A percentile compares a stretch with the other conserved stretches of the same genome.
Evolutionary conservation across 2,329 filamentous ascomycete species (phyloP).

Genomic region (Hirsutella thompsonii): DNA sequence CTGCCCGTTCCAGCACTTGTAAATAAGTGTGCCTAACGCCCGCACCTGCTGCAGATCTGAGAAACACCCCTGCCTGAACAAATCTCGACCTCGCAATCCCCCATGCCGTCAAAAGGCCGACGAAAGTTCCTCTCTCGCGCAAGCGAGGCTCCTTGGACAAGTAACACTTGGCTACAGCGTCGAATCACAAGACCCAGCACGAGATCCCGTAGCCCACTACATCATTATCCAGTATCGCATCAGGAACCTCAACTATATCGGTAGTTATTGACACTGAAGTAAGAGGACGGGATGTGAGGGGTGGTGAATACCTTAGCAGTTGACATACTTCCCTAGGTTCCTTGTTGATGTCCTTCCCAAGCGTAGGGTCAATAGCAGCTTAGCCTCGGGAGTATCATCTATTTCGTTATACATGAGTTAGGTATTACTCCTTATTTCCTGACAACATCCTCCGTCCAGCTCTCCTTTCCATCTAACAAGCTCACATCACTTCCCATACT

Average conservation of each 20-base stretch:
- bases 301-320: background rate
- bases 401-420: too few relatives aligned
- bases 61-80: background rate
- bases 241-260: background rate
- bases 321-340: background rate
- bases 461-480: too few relatives aligned
- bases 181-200: background rate
- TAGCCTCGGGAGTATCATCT: too few relatives aligned
- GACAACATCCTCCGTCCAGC: too few relatives aligned
- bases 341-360: too few relatives aligned
- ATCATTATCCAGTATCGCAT: background rate
- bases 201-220: background rate
- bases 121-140: background rate
- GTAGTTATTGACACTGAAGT: background rate
- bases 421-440: too few relatives aligned
- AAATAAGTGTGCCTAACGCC: background rate
- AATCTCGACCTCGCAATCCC: background rate
- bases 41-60: background rate
- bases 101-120: background rate
- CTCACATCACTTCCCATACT: slow-evolving; percentile 23
- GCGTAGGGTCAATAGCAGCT: too few relatives aligned
- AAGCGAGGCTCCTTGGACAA: background rate
- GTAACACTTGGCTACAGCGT: slow-evolving; percentile 1
- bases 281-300: background rate
- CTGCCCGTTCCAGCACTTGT: background rate